phyloP scores from a whole-genome alignment of 345 rosid species.

The Syzygium aqueum region DNA sequence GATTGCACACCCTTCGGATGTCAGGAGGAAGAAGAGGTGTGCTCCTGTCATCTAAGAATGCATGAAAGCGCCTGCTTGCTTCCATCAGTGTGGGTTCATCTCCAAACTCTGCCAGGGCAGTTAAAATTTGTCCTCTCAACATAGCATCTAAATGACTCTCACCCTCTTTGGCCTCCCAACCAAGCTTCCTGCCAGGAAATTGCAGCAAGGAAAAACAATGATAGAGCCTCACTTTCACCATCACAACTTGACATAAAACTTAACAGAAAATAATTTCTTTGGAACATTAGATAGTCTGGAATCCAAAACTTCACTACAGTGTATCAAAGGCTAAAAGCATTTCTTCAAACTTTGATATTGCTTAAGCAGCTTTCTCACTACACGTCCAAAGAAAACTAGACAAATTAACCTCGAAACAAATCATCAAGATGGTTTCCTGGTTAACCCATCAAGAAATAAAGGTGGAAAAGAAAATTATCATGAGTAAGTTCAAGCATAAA shows the following conservation, averaged over 20 bases:
- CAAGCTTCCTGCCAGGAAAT: conserved; percentile 52
- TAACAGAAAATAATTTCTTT: background rate
- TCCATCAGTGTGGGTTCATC: conserved; percentile 61
- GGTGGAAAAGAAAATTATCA: background rate
- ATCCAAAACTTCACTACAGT: background rate
- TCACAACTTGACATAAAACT: background rate
- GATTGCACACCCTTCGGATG: conserved; percentile 47
- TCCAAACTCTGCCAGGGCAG: conserved; percentile 70
- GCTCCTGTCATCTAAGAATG: conserved; percentile 70
- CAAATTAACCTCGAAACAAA: background rate
- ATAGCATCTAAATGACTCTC: conserved; percentile 89
- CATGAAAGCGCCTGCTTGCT: conserved; percentile 61
- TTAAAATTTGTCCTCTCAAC: conserved; percentile 89
- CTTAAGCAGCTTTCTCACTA: background rate
- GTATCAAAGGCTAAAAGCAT: background rate
- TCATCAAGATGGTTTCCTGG: background rate
- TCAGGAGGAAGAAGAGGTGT: conserved; percentile 84
- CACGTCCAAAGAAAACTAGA: background rate
- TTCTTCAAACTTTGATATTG: background rate
- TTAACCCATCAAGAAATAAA: background rate
- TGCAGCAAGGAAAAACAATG: background rate
- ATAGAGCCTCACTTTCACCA: background rate
- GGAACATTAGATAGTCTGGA: background rate
- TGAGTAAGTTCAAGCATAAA: background rate
- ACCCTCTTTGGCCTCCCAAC: conserved; percentile 85